Conservation (phyloP, 805 yeast genomes). For the Hermanozyma aechmeae region DNA sequence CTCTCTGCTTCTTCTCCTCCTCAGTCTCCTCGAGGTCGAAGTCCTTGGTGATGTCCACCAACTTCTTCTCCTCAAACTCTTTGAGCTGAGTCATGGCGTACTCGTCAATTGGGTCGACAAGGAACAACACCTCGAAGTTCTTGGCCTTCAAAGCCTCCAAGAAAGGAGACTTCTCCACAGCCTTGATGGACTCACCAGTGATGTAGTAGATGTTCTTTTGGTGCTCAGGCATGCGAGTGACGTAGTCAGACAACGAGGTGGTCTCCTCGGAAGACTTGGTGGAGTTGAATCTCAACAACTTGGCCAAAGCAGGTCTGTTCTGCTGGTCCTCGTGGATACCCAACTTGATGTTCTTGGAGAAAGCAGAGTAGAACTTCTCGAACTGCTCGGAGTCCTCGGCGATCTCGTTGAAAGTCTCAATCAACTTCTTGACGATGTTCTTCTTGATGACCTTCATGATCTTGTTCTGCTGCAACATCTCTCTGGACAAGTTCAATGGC, state of each 20-base stretch:
- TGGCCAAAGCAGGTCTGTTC: constrained; percentile 93
- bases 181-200: constrained; percentile 97
- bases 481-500: constrained; percentile 99
- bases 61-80: constrained; percentile 98
- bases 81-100: constrained; percentile 98
- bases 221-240: constrained; percentile 99
- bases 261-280: constrained; percentile 91
- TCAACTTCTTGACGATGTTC: constrained; percentile 96
- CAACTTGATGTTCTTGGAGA: constrained; percentile 95
- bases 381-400: constrained; percentile 99
- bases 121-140: constrained; percentile 95
- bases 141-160: constrained; percentile 97
- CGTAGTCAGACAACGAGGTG: constrained; percentile 94
- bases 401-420: constrained; percentile 98
- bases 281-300: constrained; percentile 93
- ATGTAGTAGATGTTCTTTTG: constrained; percentile 99
- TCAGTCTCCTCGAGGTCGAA: constrained; percentile 97
- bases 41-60: constrained; percentile 98
- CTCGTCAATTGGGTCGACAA: constrained; percentile 99
- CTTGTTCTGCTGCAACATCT: constrained; percentile 99
- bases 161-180: constrained; percentile 98
- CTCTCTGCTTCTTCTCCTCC: constrained; percentile 93
- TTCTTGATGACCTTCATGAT: constrained; percentile 98
- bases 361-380: constrained; percentile 96
- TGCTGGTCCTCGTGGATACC: constrained; percentile 99